Percentiles rank a stretch among this genome's conserved stretches.
Evolutionary conservation across 1,284 basidiomycete genomes (phyloP).

Genomic region (Termitomyces sp.): DNA sequence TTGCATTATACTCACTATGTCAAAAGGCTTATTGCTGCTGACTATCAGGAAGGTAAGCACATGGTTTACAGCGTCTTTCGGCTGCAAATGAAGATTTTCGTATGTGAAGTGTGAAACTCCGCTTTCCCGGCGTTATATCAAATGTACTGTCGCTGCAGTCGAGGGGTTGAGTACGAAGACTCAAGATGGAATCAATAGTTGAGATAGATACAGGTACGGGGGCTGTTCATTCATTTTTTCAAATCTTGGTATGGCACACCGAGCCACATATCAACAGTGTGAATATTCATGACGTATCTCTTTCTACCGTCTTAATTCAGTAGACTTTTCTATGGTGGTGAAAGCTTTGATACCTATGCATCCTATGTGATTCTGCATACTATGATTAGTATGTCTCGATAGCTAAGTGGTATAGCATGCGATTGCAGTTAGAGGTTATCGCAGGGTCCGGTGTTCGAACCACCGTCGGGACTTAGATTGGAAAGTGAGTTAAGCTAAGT

Average conservation of each 20-base stretch:
- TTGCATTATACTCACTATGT: not conserved
- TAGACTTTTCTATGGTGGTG: too few species aligned
- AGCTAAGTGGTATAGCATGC: constrained; percentile 26
- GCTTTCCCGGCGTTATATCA: not conserved
- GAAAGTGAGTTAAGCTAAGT: too few species aligned
- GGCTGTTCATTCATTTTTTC: not conserved
- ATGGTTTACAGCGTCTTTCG: not conserved
- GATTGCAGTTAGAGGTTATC: constrained; percentile 16
- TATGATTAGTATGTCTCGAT: too few species aligned
- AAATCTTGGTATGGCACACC: too few species aligned
- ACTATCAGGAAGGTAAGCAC: constrained; percentile 62
- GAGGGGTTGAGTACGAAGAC: not conserved
- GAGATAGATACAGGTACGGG: not conserved
- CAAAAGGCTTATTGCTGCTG: constrained; percentile 61
- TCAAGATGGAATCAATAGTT: not conserved
- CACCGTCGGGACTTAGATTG: constrained; percentile 17
- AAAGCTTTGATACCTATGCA: too few species aligned
- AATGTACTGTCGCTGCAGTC: not conserved
- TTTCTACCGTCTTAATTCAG: too few species aligned
- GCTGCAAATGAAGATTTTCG: not conserved
- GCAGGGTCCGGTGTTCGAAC: constrained; percentile 21
- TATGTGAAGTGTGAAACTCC: not conserved
- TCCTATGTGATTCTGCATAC: too few species aligned
- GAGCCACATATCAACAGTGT: not conserved
- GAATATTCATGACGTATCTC: not conserved